These are phyloP conservation scores for Sphaerosporella brunnea DNA, from an alignment of 495 filamentous ascomycete genomes.

Conservation along the genomic window DNA sequence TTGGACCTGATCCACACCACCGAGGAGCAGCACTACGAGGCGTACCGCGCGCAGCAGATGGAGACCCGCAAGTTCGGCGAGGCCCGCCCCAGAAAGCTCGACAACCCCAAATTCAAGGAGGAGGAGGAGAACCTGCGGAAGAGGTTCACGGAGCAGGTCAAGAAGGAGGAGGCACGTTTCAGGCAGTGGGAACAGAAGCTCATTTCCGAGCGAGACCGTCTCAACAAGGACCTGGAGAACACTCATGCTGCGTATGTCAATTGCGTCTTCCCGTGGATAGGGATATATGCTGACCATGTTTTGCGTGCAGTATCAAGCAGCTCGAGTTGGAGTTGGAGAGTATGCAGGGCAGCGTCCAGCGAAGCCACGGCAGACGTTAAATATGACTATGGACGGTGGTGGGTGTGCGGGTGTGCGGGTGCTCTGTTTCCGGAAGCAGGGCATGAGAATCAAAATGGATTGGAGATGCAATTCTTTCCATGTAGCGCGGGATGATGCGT, in stretches of 20 bases:
- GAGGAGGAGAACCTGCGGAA: constrained; percentile 95
- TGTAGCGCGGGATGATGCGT: no score
- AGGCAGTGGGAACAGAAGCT: constrained; percentile 99
- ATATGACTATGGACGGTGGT: not conserved
- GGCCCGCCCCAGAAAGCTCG: constrained; percentile 86
- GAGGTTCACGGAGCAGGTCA: constrained; percentile 98
- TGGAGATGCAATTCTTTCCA: constrained; percentile 6
- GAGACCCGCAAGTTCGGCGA: constrained; percentile 99
- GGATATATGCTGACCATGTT: constrained; percentile 27
- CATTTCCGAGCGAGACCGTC: constrained; percentile 87
- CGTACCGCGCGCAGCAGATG: constrained; percentile 97
- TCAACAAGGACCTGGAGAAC: constrained; percentile 97
- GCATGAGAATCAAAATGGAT: constrained; percentile 5
- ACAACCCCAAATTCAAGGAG: constrained; percentile 99
- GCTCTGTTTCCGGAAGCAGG: constrained; percentile 9
- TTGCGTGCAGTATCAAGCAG: constrained; percentile 56
- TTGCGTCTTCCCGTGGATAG: no score
- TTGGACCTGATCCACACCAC: constrained; percentile 98
- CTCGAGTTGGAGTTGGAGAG: constrained; percentile 83
- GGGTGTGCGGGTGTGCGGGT: not conserved
- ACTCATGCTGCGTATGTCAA: constrained; percentile 74
- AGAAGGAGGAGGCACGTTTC: constrained; percentile 98
- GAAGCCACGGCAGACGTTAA: constrained; percentile 93
- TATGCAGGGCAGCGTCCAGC: constrained; percentile 78
- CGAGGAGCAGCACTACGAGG: constrained; percentile 97